Evolutionary conservation across 345 rosid genomes (phyloP).

Genomic region (Euclidium syriacum): DNA sequence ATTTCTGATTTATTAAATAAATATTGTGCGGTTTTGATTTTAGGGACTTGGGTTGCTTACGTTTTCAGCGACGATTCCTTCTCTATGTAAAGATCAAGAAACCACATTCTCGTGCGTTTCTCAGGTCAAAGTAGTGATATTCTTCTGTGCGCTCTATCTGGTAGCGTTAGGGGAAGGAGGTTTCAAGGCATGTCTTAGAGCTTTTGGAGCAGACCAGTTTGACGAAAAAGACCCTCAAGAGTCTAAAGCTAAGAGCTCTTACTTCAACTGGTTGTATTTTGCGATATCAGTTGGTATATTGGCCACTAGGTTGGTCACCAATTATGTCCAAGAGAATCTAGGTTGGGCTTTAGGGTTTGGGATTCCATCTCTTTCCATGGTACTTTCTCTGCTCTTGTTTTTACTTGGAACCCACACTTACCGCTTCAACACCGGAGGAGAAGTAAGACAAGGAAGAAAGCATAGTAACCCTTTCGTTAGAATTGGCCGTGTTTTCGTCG

Average conservation of each 20-base stretch:
- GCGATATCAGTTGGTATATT: background rate
- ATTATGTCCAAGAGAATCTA: slow-evolving; percentile 21
- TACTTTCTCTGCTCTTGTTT: slow-evolving; percentile 12
- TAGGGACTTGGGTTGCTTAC: slow-evolving; percentile 59
- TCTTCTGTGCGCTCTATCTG: slow-evolving; percentile 24
- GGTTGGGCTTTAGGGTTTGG: slow-evolving; percentile 24
- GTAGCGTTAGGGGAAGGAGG: slow-evolving; percentile 28
- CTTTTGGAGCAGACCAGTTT: slow-evolving; percentile 34
- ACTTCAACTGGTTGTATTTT: slow-evolving; percentile 28
- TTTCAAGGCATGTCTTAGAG: slow-evolving; percentile 21
- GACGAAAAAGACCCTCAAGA: slow-evolving; percentile 24
- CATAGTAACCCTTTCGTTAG: slow-evolving; percentile 21
- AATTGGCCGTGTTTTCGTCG: slow-evolving; percentile 29
- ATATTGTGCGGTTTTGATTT: background rate
- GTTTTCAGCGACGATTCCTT: slow-evolving; percentile 47
- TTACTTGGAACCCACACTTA: slow-evolving; percentile 26
- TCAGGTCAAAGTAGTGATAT: slow-evolving; percentile 20
- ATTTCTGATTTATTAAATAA: too few species aligned
- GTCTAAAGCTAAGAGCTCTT: slow-evolving; percentile 21
- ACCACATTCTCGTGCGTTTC: slow-evolving; percentile 20
- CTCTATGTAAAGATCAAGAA: slow-evolving; percentile 24
- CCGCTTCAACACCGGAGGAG: slow-evolving; percentile 13
- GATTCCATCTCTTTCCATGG: slow-evolving; percentile 24
- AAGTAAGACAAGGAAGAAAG: background rate
- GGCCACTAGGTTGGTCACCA: background rate